phyloP scores from a whole-genome alignment of 768 basidiomycete species.

The Pleurotus cornucopiae region DNA sequence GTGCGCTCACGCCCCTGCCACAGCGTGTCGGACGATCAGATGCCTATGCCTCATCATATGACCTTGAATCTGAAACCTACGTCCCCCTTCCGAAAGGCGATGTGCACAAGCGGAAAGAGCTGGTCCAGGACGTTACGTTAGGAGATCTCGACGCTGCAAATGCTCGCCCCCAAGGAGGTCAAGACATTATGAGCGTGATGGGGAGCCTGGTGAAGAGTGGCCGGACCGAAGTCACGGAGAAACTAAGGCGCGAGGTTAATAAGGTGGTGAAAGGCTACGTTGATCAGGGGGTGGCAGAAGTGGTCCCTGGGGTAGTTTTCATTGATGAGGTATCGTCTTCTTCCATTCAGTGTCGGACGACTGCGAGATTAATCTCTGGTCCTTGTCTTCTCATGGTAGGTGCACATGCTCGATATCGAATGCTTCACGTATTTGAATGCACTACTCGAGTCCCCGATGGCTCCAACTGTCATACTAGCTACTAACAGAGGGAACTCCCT shows the following conservation, averaged over 20 bases:
- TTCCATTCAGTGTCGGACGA: neutral
- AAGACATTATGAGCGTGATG: slow-evolving; percentile 99
- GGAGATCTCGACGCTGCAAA: slow-evolving; percentile 97
- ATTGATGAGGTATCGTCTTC: slow-evolving; percentile 80
- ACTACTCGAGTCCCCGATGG: slow-evolving; percentile 92
- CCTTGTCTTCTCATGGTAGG: slow-evolving; percentile 41
- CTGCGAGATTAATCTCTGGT: slow-evolving; percentile 8
- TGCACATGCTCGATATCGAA: slow-evolving; percentile 99
- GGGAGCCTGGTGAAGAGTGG: slow-evolving; percentile 84
- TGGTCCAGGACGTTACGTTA: slow-evolving; percentile 92
- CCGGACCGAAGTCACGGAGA: slow-evolving; percentile 95
- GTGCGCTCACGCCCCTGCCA: slow-evolving; percentile 6
- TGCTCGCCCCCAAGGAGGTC: slow-evolving; percentile 91
- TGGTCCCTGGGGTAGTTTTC: slow-evolving; percentile 96
- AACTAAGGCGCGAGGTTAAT: slow-evolving; percentile 92
- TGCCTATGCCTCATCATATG: slow-evolving; percentile 95
- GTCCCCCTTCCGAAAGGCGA: slow-evolving; percentile 97
- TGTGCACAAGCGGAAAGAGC: slow-evolving; percentile 92
- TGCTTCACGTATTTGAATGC: slow-evolving; percentile 99
- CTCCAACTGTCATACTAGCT: slow-evolving; percentile 95
- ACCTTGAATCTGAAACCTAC: slow-evolving; percentile 97
- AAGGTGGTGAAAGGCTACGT: slow-evolving; percentile 97
- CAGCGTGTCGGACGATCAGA: slow-evolving; percentile 96
- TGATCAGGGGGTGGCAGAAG: slow-evolving; percentile 96
- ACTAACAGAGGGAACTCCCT: slow-evolving; percentile 92